Evolutionary conservation across 257 asterid species (phyloP), one percentile per base, ranked within the genome.

Genomic region (Solanum medicagineum): DNA sequence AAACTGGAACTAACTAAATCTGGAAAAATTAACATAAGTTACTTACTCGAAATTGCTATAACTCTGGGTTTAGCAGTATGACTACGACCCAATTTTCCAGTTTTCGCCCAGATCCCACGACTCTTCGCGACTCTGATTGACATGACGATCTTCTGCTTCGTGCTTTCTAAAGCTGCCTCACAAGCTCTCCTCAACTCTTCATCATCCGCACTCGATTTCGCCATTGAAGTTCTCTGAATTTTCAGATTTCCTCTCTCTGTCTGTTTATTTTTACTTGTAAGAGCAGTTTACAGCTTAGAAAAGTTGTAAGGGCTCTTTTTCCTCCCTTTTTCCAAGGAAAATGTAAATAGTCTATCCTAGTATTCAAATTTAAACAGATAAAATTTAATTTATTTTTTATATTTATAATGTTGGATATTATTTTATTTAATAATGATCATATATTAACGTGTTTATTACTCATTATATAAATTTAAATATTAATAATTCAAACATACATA

Each of bases 171-270:
- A 87, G 97, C 97, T 63, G 93, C 95, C 87, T 97, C 96, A 87
- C 98, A 95, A 63, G 98, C 98, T 84, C 98, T 93, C 84, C 99
- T 93, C 74, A 97, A 96, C 89, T 97, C 98, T 79, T 87, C 95
- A 40, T 97, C 99, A 57, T 97, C 98, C 66, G 99, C 99, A 94
- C 99, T 97, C 20, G 99, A 95, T 93, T 92, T 97, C 92, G 98
- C 98, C 99, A 97, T 97, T 75, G 45, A 20, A 26, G n/a, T 29
- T 22, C 69, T 7, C 19, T 65, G 71, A 11, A 65, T 26, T n/a
- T 45, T 74, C 26, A n/a, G 81, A 75, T 75, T 49, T 75, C 44
- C 60, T 74, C 16, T 47, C 49, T 68, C 49, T 7, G 7, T 3
- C 7, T 60, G 7, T 9, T 7, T 7, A 59, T 36, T 59, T 47